Percentiles rank a stretch among this genome's conserved stretches.
These are phyloP conservation scores for Ceratocystis harringtonii DNA, from an alignment of 2,329 filamentous ascomycete genomes.

Conservation along the genomic window DNA sequence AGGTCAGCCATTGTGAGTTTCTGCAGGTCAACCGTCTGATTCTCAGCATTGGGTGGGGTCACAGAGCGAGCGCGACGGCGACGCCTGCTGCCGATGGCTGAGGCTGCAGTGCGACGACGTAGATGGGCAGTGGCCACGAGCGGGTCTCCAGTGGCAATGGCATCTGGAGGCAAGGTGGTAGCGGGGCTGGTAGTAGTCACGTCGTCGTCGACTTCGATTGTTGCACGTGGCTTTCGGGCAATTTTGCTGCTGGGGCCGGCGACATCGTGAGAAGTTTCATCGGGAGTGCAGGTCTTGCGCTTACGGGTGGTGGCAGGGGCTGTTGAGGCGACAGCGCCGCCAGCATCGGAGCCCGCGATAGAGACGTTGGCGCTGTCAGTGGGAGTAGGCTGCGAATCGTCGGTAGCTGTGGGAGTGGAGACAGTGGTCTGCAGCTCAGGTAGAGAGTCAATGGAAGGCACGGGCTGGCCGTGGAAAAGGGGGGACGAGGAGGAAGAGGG, in stretches of 20 bases:
- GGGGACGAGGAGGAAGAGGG: neutral
- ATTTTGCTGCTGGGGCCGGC: constrained; percentile 2
- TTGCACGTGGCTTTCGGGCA: constrained; percentile 22
- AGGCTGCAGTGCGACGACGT: neutral
- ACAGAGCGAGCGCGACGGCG: constrained; percentile 30
- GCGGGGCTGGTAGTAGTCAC: constrained; percentile 17
- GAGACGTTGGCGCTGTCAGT: constrained; percentile 10
- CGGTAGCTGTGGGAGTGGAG: constrained; percentile 12
- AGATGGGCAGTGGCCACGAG: constrained; percentile 19
- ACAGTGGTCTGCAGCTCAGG: constrained; percentile 13
- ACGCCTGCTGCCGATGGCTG: constrained; percentile 16
- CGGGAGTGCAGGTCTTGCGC: neutral
- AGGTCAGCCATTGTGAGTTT: constrained; percentile 59
- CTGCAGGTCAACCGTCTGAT: constrained; percentile 46
- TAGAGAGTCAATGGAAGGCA: constrained; percentile 10
- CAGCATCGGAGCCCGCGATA: constrained; percentile 11
- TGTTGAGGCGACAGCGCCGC: neutral
- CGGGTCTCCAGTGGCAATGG: too few relatives aligned
- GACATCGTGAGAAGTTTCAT: neutral
- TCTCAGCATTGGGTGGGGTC: constrained; percentile 50
- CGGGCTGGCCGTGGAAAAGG: neutral
- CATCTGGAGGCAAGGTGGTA: constrained; percentile 5
- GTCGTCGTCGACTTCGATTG: constrained; percentile 14
- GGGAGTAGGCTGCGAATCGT: constrained; percentile 15
- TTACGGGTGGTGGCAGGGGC: neutral